Evolutionary conservation across 164 flowering plant genomes (phyloP).

Genomic region (Pachysandra terminalis): DNA sequence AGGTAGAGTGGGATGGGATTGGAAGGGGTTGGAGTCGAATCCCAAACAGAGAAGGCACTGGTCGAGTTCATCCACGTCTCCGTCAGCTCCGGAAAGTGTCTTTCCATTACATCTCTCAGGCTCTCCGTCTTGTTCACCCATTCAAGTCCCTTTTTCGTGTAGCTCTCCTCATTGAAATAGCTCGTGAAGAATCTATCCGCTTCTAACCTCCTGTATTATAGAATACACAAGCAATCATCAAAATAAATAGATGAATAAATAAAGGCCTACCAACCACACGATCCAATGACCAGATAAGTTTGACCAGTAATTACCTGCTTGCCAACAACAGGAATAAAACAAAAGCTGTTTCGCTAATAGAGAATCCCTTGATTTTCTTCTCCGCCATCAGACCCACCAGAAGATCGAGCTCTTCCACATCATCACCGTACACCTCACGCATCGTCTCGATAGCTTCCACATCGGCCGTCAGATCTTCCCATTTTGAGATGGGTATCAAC

Average conservation of each 20-base stretch:
- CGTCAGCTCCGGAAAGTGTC: conserved; percentile 35
- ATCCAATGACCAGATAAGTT: too few species aligned
- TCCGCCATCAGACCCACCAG: conserved; percentile 41
- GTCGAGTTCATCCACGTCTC: conserved; percentile 33
- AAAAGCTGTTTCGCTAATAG: conserved; percentile 47
- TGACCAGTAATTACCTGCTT: conserved; percentile 24
- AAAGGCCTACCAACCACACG: too few species aligned
- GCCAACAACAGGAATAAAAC: conserved; percentile 36
- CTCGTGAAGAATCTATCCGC: conserved; percentile 44
- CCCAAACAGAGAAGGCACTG: conserved; percentile 51
- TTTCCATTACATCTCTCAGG: conserved; percentile 32
- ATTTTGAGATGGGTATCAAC: conserved; percentile 34
- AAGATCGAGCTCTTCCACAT: conserved; percentile 40
- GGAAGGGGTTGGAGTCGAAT: conserved; percentile 19
- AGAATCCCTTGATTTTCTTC: conserved; percentile 45
- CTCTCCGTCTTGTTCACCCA: conserved; percentile 49
- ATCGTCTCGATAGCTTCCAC: conserved; percentile 26
- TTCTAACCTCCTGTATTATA: conserved; percentile 33
- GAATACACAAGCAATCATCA: not conserved
- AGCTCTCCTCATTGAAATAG: conserved; percentile 30
- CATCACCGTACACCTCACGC: conserved; percentile 34
- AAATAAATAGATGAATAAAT: too few species aligned
- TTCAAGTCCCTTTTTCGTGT: conserved; percentile 38
- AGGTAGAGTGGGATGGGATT: conserved; percentile 34
- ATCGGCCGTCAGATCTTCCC: conserved; percentile 45